Evolutionary conservation across 2,329 filamentous ascomycete species (phyloP), one percentile per base, ranked within the genome.

Genomic region (Xenoacremonium recifei): DNA sequence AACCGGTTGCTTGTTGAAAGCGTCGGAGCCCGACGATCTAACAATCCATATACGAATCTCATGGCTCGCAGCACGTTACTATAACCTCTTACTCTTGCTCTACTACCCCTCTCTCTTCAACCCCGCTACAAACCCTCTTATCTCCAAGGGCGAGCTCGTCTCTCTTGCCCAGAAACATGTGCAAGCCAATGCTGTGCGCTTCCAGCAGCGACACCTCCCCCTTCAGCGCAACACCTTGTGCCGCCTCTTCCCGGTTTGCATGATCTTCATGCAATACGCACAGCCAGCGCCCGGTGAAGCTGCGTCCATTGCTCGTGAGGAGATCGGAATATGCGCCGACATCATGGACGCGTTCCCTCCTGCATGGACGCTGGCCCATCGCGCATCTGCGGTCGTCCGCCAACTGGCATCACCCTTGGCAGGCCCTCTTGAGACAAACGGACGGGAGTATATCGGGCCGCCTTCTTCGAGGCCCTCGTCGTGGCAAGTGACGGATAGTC

Each of bases 41-140:
- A 61, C 66, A 6, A 67, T 70, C 16, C 68, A 70, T 45, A 69
- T 58, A 35, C 65, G 63, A 2, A 62, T 69, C 16, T 63, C 66
- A 3, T 71, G 67, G 68, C 49, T 68, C 7, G 62, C 59, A 16
- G 63, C 64, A 0, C 54, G 66, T 0, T 70, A 70, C 50, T 68
- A 70, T 47, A 62, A 68, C 34, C 53, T 70, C 10, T 58, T 71
- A 6, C 39, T 71, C 3, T 49, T 68, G 4, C 57, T 71, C 3
- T 65, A 70, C 49, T 68, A 65, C 33, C 67, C 62, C 0, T 65
- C 53, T 4, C 61, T 59, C 33, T 63, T 66, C 47, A 68, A 64
- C 51, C 54, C 60, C 4, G 50, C 49, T 19, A 47, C 54, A 13
- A 47, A 53, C 16, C 36, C 52, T 12, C 48, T 60, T 3, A n/a